Evolutionary conservation across 805 yeast species (phyloP).

Genomic region (Middelhovenomyces tepae): DNA sequence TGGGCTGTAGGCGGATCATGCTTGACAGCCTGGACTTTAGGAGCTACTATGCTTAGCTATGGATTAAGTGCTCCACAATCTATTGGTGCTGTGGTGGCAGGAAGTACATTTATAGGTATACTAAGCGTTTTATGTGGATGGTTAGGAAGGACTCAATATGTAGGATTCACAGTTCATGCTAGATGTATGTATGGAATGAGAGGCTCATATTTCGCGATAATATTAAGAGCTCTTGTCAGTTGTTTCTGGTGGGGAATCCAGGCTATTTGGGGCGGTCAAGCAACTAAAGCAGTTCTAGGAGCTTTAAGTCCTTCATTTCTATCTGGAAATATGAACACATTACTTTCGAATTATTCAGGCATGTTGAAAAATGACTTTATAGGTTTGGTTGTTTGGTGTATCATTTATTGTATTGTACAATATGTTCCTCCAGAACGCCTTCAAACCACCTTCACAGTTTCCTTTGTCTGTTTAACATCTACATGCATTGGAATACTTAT

Average conservation of each 20-base stretch:
- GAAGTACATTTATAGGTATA: slow-evolving; percentile 9
- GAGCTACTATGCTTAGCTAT: slow-evolving; percentile 34
- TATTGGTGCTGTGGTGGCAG: slow-evolving; percentile 32
- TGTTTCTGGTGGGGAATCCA: slow-evolving; percentile 41
- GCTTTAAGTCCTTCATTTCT: slow-evolving; percentile 31
- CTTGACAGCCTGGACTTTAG: slow-evolving; percentile 36
- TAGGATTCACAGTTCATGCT: slow-evolving; percentile 40
- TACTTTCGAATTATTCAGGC: slow-evolving; percentile 28
- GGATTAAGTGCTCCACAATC: slow-evolving; percentile 38
- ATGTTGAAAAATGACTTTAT: slow-evolving; percentile 25
- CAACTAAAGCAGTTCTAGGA: slow-evolving; percentile 33
- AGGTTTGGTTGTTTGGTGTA: slow-evolving; percentile 23
- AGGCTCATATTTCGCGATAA: slow-evolving; percentile 37
- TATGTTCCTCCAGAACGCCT: slow-evolving; percentile 21
- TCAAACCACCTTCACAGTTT: slow-evolving; percentile 29
- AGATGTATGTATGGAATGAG: slow-evolving; percentile 40
- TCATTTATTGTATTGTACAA: slow-evolving; percentile 11
- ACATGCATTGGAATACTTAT: slow-evolving; percentile 21
- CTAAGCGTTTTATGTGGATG: slow-evolving; percentile 33
- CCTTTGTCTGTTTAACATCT: slow-evolving; percentile 31
- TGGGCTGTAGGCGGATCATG: slow-evolving; percentile 24
- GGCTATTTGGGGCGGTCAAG: slow-evolving; percentile 39
- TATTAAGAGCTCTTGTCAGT: slow-evolving; percentile 36
- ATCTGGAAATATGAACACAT: slow-evolving; percentile 33
- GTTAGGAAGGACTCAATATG: slow-evolving; percentile 41